phyloP scores from a whole-genome alignment of 768 basidiomycete genomes.

The Podaxis sp. region DNA sequence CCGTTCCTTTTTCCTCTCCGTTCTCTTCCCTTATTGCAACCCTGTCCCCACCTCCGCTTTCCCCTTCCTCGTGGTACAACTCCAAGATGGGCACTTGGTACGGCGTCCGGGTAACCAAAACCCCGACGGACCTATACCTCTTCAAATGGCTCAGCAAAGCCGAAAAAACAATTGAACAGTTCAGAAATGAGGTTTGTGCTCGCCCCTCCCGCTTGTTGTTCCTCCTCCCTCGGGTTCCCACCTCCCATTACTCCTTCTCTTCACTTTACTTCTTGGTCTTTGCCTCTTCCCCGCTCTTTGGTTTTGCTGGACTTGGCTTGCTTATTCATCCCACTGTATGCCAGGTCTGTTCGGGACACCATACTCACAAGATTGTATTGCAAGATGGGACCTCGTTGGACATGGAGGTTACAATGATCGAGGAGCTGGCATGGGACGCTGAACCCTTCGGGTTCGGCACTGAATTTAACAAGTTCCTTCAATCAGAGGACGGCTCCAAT shows the following conservation, averaged over 20 bases:
- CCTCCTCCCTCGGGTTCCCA: background rate
- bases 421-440: background rate
- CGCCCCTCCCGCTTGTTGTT: background rate
- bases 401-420: background rate
- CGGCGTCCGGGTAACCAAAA: background rate
- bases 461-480: background rate
- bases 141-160: background rate
- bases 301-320: background rate
- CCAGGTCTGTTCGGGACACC: background rate
- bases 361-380: background rate
- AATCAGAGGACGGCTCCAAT: background rate
- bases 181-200: background rate
- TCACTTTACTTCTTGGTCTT: background rate
- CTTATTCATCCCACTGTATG: background rate
- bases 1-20: background rate
- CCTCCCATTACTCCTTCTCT: background rate
- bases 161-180: constrained; percentile 7
- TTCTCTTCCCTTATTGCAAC: background rate
- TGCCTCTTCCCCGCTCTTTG: background rate
- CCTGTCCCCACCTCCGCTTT: background rate
- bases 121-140: constrained; percentile 1
- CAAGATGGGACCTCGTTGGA: background rate
- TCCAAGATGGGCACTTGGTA: constrained; percentile 12
- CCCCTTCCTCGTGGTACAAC: background rate
- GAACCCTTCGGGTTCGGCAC: background rate